Conservation (phyloP, 441 rosid species). For the Pelargonium australe region DNA sequence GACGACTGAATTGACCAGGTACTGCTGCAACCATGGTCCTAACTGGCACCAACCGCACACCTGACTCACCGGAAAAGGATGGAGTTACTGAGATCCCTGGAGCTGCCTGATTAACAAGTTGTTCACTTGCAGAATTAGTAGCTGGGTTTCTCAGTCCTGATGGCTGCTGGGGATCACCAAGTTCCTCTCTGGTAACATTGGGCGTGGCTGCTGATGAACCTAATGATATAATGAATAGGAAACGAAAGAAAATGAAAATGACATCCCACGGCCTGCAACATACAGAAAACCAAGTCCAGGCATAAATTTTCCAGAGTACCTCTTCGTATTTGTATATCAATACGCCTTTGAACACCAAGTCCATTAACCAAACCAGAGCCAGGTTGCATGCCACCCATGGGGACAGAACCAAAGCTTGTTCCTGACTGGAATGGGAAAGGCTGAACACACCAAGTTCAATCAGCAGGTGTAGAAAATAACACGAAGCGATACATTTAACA, state of each 20-base stretch:
- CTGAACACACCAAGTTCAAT: slow-evolving; percentile 30
- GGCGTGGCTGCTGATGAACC: slow-evolving; percentile 40
- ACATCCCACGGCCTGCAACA: background rate
- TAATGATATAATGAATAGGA: slow-evolving; percentile 14
- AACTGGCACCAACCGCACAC: slow-evolving; percentile 58
- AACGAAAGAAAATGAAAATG: background rate
- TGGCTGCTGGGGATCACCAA: slow-evolving; percentile 31
- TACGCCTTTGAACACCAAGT: slow-evolving; percentile 55
- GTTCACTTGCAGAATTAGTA: slow-evolving; percentile 32
- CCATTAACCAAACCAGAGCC: slow-evolving; percentile 47
- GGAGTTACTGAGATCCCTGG: slow-evolving; percentile 37
- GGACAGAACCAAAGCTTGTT: slow-evolving; percentile 41
- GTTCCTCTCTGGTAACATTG: slow-evolving; percentile 37
- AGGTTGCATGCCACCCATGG: slow-evolving; percentile 42
- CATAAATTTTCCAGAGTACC: slow-evolving; percentile 28
- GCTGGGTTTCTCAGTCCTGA: slow-evolving; percentile 35
- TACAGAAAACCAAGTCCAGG: slow-evolving; percentile 1
- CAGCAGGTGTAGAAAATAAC: slow-evolving; percentile 18
- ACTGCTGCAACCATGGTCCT: slow-evolving; percentile 63
- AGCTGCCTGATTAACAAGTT: slow-evolving; percentile 29
- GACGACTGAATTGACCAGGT: slow-evolving; percentile 42
- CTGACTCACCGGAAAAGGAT: slow-evolving; percentile 46
- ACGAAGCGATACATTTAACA: background rate
- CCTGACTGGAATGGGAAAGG: slow-evolving; percentile 66
- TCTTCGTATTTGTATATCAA: slow-evolving; percentile 74